phyloP scores from a whole-genome alignment of 1,284 basidiomycete genomes.

The Testicularia cyperi region DNA sequence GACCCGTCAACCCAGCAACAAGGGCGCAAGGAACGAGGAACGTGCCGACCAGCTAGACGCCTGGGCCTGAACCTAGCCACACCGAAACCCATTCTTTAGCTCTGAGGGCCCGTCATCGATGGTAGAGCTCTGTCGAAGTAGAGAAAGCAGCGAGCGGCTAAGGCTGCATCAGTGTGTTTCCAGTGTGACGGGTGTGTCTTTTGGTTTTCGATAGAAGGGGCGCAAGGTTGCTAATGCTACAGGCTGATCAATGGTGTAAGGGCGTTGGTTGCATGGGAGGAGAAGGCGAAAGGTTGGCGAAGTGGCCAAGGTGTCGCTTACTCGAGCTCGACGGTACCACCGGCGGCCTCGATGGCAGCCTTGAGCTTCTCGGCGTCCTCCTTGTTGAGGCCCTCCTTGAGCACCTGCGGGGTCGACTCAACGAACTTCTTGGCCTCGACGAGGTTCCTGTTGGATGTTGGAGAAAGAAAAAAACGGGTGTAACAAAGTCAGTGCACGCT shows the following conservation, averaged over 20 bases:
- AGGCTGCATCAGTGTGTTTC: too few relatives aligned
- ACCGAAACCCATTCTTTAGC: too few relatives aligned
- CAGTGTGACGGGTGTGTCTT: too few relatives aligned
- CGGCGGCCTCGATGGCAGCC: conserved; percentile 82
- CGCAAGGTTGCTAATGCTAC: too few relatives aligned
- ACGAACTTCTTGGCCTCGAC: conserved; percentile 95
- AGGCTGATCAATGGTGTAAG: too few relatives aligned
- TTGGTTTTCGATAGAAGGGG: too few relatives aligned
- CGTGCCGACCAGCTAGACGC: conserved; percentile 34
- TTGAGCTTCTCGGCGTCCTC: conserved; percentile 98
- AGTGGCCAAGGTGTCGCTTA: conserved; percentile 18
- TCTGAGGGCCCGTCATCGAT: too few relatives aligned
- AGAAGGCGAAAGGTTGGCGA: too few relatives aligned
- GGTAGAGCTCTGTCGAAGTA: too few relatives aligned
- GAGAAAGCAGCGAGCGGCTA: too few relatives aligned
- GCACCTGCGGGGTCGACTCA: conserved; percentile 85
- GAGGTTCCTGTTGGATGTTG: conserved; percentile 48
- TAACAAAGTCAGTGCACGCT: too few relatives aligned
- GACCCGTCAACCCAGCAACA: conserved; percentile 5
- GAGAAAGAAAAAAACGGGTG: not conserved
- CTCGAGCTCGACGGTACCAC: conserved; percentile 74
- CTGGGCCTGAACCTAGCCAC: conserved; percentile 30
- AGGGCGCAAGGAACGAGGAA: conserved; percentile 48
- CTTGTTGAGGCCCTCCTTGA: conserved; percentile 95
- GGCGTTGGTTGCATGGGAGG: not conserved